phyloP scores from a whole-genome alignment of 495 filamentous ascomycete species.

The Aspergillus egyptiacus region DNA sequence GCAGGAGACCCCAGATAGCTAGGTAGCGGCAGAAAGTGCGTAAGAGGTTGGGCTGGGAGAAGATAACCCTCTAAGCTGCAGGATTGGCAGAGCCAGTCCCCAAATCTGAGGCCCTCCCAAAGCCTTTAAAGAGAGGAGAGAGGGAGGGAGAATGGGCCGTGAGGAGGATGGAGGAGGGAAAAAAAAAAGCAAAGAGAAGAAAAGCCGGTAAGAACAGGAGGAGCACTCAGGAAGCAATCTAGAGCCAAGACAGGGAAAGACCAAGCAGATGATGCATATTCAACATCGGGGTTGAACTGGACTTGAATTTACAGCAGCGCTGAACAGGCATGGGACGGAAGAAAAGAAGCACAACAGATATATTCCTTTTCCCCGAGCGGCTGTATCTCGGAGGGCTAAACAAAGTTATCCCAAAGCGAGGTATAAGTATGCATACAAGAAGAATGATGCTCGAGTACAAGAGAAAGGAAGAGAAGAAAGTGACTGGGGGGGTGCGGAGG shows the following conservation, averaged over 20 bases:
- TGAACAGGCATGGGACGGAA: conserved; percentile 8
- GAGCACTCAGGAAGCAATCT: conserved; percentile 10
- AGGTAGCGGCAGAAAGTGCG: background rate
- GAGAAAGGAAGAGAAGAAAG: conserved; percentile 17
- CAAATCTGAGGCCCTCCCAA: background rate
- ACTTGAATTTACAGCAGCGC: conserved; percentile 13
- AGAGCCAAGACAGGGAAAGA: conserved; percentile 24
- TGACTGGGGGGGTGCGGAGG: conserved; percentile 13
- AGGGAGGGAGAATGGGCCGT: conserved; percentile 6
- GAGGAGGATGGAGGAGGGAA: conserved; percentile 4
- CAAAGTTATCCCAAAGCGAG: conserved; percentile 12
- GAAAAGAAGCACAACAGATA: too few relatives aligned
- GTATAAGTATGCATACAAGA: conserved; percentile 25
- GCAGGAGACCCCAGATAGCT: background rate
- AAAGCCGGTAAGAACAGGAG: conserved; percentile 5
- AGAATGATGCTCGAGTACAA: conserved; percentile 18
- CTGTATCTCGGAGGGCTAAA: conserved; percentile 12
- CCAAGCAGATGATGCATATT: conserved; percentile 39
- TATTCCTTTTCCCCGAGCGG: background rate
- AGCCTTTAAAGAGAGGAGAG: conserved; percentile 3
- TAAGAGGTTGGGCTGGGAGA: background rate
- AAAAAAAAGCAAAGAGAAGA: conserved; percentile 17
- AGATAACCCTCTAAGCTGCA: conserved; percentile 5
- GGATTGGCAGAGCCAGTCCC: too few relatives aligned
- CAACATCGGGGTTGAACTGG: conserved; percentile 15